Evolutionary conservation across 345 rosid genomes (phyloP), one percentile per base, ranked within the genome.

Genomic region (Hibiscus syriacus): DNA sequence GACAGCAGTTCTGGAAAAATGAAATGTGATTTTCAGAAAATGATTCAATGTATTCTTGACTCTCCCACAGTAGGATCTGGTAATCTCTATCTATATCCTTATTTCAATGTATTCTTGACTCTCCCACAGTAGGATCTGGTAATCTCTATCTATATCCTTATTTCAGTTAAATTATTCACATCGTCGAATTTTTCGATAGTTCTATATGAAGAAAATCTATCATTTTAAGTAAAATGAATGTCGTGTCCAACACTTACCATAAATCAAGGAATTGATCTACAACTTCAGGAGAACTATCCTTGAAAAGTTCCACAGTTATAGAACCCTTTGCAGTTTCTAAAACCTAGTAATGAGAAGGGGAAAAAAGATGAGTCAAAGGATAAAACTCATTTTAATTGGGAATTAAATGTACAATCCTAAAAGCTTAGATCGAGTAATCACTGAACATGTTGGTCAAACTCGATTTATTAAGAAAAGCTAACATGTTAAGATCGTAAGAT

Each of bases 201-300:
- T 6, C 61, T 5, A 55, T 32, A 27, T 13, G 13, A 27, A 17
- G 43, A 30, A 32, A n/a, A 58, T 17, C 8, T 7, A 34, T 36
- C 46, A 19, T 19, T 29, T 29, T 19, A 46, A 11, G 39, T 64
- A 27, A 27, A 27, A 43, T 41, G 46, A 9, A 29, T 13, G 29
- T 1, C 23, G 26, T 56, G 43, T 54, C 61, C 34, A 36, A 2
- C 4, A 70, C 77, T 75, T 59, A 82, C 96, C 86, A 74, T 70
- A 85, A 72, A 53, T 78, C 84, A 74, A 86, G 70, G 76, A 89
- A 89, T 38, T 89, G 80, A 68, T 89, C 88, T 71, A 89, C 90
- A 61, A 83, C 79, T 55, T 38, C 80, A 9, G 90, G 87, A 69
- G 92, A 81, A 64, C 84, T 60, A 77, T 82, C 86, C 77, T 85